Conservation (phyloP, 352 stramenopile genomes). For the Pythium pyrilobum region DNA sequence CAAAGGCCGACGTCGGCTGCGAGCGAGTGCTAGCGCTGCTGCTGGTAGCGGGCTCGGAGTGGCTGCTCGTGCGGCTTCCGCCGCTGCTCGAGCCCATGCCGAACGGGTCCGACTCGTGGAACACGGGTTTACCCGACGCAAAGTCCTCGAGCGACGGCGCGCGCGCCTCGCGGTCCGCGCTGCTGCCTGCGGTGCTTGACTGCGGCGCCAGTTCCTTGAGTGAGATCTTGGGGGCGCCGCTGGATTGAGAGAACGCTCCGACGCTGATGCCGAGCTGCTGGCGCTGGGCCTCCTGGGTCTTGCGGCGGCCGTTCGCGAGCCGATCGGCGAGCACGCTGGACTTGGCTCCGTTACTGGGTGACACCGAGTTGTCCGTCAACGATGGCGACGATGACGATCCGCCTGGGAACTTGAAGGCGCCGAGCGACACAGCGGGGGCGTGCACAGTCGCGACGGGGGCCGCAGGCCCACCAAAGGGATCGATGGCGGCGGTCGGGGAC, state of each 20-base stretch:
- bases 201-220: constrained; percentile 46
- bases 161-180: constrained; percentile 3
- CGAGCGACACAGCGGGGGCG: constrained; percentile 2
- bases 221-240: constrained; percentile 38
- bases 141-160: constrained; percentile 49
- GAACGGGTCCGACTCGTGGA: constrained; percentile 17
- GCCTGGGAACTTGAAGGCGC: constrained; percentile 13
- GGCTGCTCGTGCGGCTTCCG: constrained; percentile 6
- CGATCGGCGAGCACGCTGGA: constrained; percentile 59
- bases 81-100: constrained; percentile 3
- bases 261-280: constrained; percentile 55
- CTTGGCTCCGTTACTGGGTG: constrained; percentile 24
- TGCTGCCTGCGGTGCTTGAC: not conserved
- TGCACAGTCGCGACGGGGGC: not conserved
- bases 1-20: constrained; percentile 13
- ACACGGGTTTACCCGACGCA: constrained; percentile 27
- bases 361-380: not conserved
- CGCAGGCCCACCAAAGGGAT: constrained; percentile 27
- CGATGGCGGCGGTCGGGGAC: constrained; percentile 12
- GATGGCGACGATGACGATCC: not conserved
- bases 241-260: constrained; percentile 36
- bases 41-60: not conserved
- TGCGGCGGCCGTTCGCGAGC: constrained; percentile 51
- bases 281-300: constrained; percentile 66
- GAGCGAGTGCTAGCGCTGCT: not conserved